Base-by-base conservation (phyloP, 2,329 filamentous ascomycete genomes). In the Verticillium klebahnii region DNA sequence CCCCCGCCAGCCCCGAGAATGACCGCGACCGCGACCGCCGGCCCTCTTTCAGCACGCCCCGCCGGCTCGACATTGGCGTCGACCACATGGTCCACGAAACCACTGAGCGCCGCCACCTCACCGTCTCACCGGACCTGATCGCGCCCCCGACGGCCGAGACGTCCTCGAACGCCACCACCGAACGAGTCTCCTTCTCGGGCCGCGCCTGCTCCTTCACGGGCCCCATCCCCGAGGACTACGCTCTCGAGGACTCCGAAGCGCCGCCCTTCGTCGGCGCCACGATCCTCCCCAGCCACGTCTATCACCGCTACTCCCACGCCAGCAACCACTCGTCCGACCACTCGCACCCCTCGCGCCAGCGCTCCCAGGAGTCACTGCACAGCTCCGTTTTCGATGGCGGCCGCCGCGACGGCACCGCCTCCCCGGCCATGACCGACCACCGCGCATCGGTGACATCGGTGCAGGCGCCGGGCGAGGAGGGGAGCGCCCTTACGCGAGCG, bases 311-410 rank as follows among this genome's bases (percentile, higher is more conserved):
- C 55, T 64, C 64, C 2, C 62, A 60, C n/a, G 34, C 62, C 34
- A 62, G 62, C 59, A 50, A 50, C 19, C n/a, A 50, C 19, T 50
- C 45, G n/a, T 65, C 65, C 8, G 39, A 60, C 2, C 60, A 65
- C 52, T 66, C 64, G n/a, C 70, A 69, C 25, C 65, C 67, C 12
- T 68, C 63, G 15, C 69, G 69, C 17, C 71, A 69, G 31, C 71
- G 68, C 12, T 75, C 74, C 31, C 72, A 70, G 37, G 74, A 76
- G 55, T 76, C 73, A 5, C 67, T 72, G 25, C 73, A 73, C 57
- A 75, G 73, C 60, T 75, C 73, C 2, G 67, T 75, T 31, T 73
- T 75, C 50, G 73, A 75, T 32, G 29, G 29, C 5, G 60, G 71
- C 12, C 66, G 73, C 31, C 71, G 71, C 19, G 52, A 71, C 55